A percentile compares a stretch with the other conserved stretches of the same genome.
phyloP scores from a whole-genome alignment of 306 rosid genomes.

The Cucurbita ficifolia region DNA sequence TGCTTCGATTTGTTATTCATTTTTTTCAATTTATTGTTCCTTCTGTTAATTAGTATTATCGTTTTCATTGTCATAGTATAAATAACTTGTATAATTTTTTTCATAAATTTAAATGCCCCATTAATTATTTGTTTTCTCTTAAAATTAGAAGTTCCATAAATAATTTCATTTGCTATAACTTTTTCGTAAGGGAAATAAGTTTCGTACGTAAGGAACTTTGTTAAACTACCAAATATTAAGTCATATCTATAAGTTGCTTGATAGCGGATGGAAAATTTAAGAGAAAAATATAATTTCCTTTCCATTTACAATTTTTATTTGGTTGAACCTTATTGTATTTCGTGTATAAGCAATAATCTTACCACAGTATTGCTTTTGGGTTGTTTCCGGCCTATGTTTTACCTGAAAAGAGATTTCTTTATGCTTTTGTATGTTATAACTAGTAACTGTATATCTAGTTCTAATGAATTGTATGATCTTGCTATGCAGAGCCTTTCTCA shows the following conservation, averaged over 20 bases:
- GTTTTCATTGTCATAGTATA: background rate
- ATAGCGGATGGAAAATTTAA: background rate
- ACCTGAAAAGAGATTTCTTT: background rate
- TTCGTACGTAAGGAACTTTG: background rate
- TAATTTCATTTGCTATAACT: background rate
- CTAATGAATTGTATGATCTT: constrained; percentile 10
- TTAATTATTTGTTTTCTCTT: background rate
- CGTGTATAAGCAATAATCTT: background rate
- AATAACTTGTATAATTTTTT: background rate
- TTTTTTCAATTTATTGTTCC: background rate
- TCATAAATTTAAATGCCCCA: background rate
- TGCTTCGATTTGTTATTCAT: background rate
- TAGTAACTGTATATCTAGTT: background rate
- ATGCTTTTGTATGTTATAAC: background rate
- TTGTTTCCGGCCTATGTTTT: background rate
- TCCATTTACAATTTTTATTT: background rate
- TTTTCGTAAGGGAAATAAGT: background rate
- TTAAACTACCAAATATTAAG: background rate
- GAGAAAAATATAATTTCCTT: background rate
- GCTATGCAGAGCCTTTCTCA: constrained; percentile 74
- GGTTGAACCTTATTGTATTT: background rate
- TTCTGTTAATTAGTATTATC: background rate
- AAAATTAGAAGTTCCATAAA: background rate
- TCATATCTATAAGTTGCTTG: background rate
- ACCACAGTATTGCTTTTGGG: background rate